Evolutionary conservation across 108 stramenopile genomes (phyloP), one percentile per base, ranked within the genome.

Genomic region (Discostella stelligeroides): DNA sequence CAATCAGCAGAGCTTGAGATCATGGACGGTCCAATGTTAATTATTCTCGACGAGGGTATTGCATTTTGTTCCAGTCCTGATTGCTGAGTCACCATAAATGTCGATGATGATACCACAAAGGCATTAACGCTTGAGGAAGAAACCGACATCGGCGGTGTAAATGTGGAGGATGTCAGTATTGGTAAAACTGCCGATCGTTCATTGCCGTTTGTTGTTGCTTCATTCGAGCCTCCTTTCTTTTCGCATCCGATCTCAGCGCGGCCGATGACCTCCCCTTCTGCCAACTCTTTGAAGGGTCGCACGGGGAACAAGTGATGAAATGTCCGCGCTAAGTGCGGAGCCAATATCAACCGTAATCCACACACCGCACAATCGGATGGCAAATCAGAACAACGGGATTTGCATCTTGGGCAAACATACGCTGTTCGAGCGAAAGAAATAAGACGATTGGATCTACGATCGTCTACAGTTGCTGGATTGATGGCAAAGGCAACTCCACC

Each of bases 291-390:
- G 83, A 97, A 97, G 17, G 84, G 82, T 61, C 89, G 70, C 41
- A 95, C 93, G 10, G 96, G 96, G 61, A 97, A 97, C 59, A 97
- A 80, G 70, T 97, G 96, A 70, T 97, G 96, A 84, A 94, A 95
- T 9, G 87, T 86, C 61, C 95, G 66, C 34, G 95, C 92, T 64
- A 97, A 59, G 61, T 95, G 94, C 1, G 95, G 89, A 27, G 92
- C 82, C 45, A 94, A 47, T 13, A 95, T 92, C 45, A 97, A 79
- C 68, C 95, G 84, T 50, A 97, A 64, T 28, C 92, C 90, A 75
- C 95, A 96, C 8, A 96, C 93, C 45, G 89, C 85, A 81, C 95
- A 97, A 73, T 94, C 88, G 6, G 82, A 76, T 34, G 95, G 92
- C 20, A 93, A 51, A 60, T 88, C 92, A 10, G 87, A 77, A 54